A percentile compares a stretch with the other conserved stretches of the same genome.
Evolutionary conservation across 306 rosid genomes (phyloP).

Genomic region (Trifolium pratense): DNA sequence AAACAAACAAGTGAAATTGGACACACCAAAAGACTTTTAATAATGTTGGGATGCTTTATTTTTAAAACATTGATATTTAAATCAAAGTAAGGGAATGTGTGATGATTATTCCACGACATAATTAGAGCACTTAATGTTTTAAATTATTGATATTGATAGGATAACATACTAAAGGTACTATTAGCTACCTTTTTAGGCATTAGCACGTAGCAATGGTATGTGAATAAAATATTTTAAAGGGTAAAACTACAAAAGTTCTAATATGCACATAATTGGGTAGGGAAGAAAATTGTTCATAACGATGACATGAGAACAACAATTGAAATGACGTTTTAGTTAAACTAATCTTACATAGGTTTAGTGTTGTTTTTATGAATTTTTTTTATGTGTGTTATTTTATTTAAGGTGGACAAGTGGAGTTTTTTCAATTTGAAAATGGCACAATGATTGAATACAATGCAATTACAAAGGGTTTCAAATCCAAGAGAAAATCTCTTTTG

Average conservation of each 20-base stretch:
- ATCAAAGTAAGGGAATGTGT: background rate
- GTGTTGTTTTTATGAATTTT: background rate
- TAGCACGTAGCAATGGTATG: conserved; percentile 1
- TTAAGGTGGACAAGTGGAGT: background rate
- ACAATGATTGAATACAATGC: conserved; percentile 22
- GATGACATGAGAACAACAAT: conserved; percentile 25
- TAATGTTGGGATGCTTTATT: background rate
- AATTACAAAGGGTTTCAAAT: conserved; percentile 4
- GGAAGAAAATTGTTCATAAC: background rate
- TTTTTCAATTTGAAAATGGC: conserved; percentile 26
- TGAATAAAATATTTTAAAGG: background rate
- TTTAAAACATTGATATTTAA: background rate
- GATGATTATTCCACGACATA: conserved; percentile 15
- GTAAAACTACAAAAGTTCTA: background rate
- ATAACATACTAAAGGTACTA: background rate
- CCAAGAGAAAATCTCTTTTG: background rate
- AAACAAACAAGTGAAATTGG: too few species aligned
- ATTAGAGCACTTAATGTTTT: background rate
- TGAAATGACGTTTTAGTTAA: conserved; percentile 35
- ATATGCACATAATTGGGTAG: background rate
- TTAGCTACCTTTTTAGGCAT: background rate
- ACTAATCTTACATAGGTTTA: background rate
- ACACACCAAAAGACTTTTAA: too few species aligned
- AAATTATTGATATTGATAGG: conserved; percentile 13
- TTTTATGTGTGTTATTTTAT: background rate